Evolutionary conservation across 1,284 basidiomycete genomes (phyloP).

Genomic region (Mycosarcoma mackinlayi): DNA sequence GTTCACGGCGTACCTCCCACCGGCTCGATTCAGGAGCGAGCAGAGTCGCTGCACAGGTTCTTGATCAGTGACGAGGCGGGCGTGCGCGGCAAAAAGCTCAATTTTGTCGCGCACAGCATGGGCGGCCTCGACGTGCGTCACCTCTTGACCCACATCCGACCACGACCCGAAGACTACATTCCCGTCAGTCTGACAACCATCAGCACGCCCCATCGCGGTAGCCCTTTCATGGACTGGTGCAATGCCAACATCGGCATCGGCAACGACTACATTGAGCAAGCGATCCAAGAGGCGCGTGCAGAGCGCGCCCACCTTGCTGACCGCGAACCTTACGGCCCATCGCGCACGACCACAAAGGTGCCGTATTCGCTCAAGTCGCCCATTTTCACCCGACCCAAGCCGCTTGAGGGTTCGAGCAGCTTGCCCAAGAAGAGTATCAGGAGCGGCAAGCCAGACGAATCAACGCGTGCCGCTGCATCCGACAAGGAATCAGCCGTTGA

Average conservation of each 20-base stretch:
- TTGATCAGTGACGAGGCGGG: slow-evolving; percentile 75
- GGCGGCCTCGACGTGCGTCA: slow-evolving; percentile 74
- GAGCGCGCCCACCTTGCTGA: slow-evolving; percentile 32
- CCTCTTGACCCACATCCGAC: slow-evolving; percentile 85
- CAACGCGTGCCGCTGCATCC: not conserved
- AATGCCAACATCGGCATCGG: slow-evolving; percentile 67
- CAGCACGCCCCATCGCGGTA: slow-evolving; percentile 92
- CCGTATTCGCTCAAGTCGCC: slow-evolving; percentile 64
- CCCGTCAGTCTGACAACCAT: slow-evolving; percentile 90
- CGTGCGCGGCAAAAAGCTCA: slow-evolving; percentile 78
- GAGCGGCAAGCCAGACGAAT: slow-evolving; percentile 15
- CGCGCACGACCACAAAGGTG: slow-evolving; percentile 27
- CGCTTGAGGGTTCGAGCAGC: slow-evolving; percentile 28
- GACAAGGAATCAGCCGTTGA: slow-evolving; percentile 16
- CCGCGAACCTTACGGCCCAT: slow-evolving; percentile 18
- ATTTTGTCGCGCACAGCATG: slow-evolving; percentile 97
- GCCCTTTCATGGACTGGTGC: slow-evolving; percentile 99
- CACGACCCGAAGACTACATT: slow-evolving; percentile 77
- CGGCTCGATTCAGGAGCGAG: slow-evolving; percentile 87
- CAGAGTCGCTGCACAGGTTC: slow-evolving; percentile 80
- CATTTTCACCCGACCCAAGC: slow-evolving; percentile 57
- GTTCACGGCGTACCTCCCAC: slow-evolving; percentile 96
- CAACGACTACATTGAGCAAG: slow-evolving; percentile 62
- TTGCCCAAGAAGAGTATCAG: slow-evolving; percentile 15
- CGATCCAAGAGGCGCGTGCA: slow-evolving; percentile 50